Percentiles rank a stretch among this genome's conserved stretches.
Conservation (phyloP, 2,329 filamentous ascomycete genomes). For the Aspergillus piperis region DNA sequence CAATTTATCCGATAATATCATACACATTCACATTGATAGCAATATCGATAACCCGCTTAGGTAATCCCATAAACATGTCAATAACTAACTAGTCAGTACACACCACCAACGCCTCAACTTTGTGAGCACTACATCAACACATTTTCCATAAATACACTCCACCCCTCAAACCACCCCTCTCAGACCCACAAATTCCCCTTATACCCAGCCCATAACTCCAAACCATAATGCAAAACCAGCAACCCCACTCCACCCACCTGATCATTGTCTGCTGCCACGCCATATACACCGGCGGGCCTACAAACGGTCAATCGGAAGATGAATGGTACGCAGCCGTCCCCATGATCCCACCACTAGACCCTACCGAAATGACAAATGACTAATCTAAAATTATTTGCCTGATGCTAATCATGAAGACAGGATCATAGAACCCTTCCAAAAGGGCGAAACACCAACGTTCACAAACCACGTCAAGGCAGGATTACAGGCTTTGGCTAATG, state of each 20-base stretch:
- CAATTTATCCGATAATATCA: background rate
- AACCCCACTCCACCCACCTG: constrained; percentile 52
- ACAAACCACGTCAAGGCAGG: constrained; percentile 72
- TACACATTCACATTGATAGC: no score
- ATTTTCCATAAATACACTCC: background rate
- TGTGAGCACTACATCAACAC: background rate
- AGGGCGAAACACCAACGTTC: constrained; percentile 76
- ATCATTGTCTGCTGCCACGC: constrained; percentile 84
- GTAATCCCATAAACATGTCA: no score
- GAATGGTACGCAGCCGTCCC: constrained; percentile 55
- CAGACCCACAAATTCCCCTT: background rate
- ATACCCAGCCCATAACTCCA: background rate
- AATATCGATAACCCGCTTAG: no score
- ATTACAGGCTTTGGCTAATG: constrained; percentile 53
- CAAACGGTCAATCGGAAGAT: constrained; percentile 54
- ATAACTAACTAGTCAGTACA: no score
- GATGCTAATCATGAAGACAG: constrained; percentile 33
- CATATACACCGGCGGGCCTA: constrained; percentile 67
- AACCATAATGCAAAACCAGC: background rate
- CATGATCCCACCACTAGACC: background rate
- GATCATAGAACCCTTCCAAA: constrained; percentile 76
- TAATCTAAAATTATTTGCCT: background rate
- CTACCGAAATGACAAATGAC: background rate
- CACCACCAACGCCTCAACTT: no score
- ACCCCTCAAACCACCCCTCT: background rate